phyloP scores from a whole-genome alignment of 2,329 filamentous ascomycete genomes.

The Aureobasidium sp. region DNA sequence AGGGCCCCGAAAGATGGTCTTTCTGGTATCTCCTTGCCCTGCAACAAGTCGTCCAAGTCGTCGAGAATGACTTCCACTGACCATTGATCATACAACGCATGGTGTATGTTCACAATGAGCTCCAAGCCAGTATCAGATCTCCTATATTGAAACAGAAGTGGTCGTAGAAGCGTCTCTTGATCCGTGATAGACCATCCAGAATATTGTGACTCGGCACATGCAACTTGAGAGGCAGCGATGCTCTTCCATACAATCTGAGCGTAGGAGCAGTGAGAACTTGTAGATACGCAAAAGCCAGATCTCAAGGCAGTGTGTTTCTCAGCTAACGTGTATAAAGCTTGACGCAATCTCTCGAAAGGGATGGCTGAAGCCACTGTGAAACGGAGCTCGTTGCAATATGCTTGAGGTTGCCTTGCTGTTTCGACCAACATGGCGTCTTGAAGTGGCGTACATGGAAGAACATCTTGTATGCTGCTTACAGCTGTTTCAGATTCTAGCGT shows the following conservation, averaged over 20 bases:
- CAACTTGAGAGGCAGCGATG: slow-evolving; percentile 28
- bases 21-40: slow-evolving; percentile 18
- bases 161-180: slow-evolving; percentile 39
- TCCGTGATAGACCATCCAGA: slow-evolving; percentile 23
- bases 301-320: slow-evolving; percentile 58
- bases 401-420: slow-evolving; percentile 47
- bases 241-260: slow-evolving; percentile 56
- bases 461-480: slow-evolving; percentile 25
- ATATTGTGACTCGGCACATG: slow-evolving; percentile 14
- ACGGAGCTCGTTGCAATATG: slow-evolving; percentile 74
- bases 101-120: slow-evolving; percentile 57
- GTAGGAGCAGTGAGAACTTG: slow-evolving; percentile 39
- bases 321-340: slow-evolving; percentile 43
- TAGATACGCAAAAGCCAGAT: slow-evolving; percentile 58
- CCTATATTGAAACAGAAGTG: slow-evolving; percentile 53
- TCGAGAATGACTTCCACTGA: slow-evolving; percentile 63
- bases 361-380: slow-evolving; percentile 41
- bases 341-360: slow-evolving; percentile 13
- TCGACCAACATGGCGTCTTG: slow-evolving; percentile 76
- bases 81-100: slow-evolving; percentile 91
- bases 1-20: slow-evolving; percentile 56
- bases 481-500: not conserved
- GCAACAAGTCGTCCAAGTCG: slow-evolving; percentile 53
- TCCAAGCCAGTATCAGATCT: slow-evolving; percentile 19
- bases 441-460: slow-evolving; percentile 58